A percentile compares a stretch with the other conserved stretches of the same genome.
Evolutionary conservation across 768 basidiomycete species (phyloP).

Genomic region (Neoboletus magnificus): DNA sequence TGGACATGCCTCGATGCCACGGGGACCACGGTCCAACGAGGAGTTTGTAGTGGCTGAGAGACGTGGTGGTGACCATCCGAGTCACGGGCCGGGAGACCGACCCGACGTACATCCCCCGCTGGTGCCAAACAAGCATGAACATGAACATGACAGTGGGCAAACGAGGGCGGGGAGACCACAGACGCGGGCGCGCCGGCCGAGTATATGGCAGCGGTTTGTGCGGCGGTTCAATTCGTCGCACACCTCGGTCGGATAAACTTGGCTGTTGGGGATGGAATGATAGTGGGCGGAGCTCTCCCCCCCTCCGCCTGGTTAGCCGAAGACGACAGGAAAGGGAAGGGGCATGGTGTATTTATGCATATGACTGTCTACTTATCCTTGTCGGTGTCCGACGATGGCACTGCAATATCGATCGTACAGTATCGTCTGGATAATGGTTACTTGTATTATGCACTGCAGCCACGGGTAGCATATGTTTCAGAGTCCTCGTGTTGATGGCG

Average conservation of each 20-base stretch:
- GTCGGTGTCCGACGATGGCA: not conserved
- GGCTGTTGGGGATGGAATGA: not conserved
- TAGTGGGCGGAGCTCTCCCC: not conserved
- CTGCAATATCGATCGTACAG: not conserved
- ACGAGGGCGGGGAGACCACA: not conserved
- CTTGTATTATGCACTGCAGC: not conserved
- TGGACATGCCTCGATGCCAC: not conserved
- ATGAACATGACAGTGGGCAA: not conserved
- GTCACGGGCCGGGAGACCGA: constrained; percentile 7
- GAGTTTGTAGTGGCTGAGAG: constrained; percentile 11
- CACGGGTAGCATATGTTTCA: not conserved
- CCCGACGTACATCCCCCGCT: not conserved
- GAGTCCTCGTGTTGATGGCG: not conserved
- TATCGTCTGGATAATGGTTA: not conserved
- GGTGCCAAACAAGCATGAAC: not conserved
- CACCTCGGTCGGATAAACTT: constrained; percentile 19
- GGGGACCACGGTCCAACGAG: constrained; percentile 9
- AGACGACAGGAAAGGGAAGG: not conserved
- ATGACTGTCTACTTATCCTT: not conserved
- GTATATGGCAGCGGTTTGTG: constrained; percentile 26
- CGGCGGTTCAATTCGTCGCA: constrained; percentile 23
- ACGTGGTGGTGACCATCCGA: not conserved
- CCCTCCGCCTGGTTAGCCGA: not conserved
- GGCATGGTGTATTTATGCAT: not conserved
- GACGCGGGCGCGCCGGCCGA: constrained; percentile 19